Percentiles rank a stretch among this genome's conserved stretches.
phyloP scores from a whole-genome alignment of 257 asterid species.

The Scutellaria baicalensis region DNA sequence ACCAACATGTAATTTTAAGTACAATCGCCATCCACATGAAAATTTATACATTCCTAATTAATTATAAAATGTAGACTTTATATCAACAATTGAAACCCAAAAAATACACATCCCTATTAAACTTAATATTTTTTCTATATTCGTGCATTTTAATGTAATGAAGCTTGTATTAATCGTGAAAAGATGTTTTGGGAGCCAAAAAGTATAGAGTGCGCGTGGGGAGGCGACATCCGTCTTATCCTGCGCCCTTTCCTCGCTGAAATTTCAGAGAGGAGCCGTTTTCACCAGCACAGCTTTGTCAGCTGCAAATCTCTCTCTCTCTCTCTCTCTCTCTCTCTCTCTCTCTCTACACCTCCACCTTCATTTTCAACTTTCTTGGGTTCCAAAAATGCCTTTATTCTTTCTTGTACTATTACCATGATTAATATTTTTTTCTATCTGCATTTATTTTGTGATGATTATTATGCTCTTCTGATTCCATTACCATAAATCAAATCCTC shows the following conservation, averaged over 20 bases:
- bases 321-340: background rate
- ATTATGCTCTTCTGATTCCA: slow-evolving; percentile 17
- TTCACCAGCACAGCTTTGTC: slow-evolving; percentile 43
- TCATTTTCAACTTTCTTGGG: slow-evolving; percentile 14
- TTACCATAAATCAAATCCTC: background rate
- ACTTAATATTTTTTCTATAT: too few relatives aligned
- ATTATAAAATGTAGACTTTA: too few relatives aligned
- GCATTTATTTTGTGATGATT: slow-evolving; percentile 29
- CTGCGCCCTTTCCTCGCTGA: slow-evolving; percentile 19
- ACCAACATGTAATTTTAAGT: too few relatives aligned
- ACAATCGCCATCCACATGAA: too few relatives aligned
- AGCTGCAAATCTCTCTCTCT: slow-evolving; percentile 10
- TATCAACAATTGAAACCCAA: too few relatives aligned
- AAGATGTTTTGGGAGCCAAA: slow-evolving; percentile 3
- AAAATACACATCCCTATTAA: too few relatives aligned
- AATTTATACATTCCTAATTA: too few relatives aligned
- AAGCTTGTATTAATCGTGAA: too few relatives aligned
- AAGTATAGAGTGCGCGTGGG: slow-evolving; percentile 21
- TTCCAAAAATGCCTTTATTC: background rate
- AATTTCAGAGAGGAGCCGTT: slow-evolving; percentile 49
- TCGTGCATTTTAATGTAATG: too few relatives aligned
- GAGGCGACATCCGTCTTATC: slow-evolving; percentile 27
- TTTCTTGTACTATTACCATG: slow-evolving; percentile 18
- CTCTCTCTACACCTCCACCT: background rate
- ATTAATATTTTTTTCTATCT: background rate